Conservation (phyloP, 352 stramenopile genomes). For the Phytophthora tentaculata region DNA sequence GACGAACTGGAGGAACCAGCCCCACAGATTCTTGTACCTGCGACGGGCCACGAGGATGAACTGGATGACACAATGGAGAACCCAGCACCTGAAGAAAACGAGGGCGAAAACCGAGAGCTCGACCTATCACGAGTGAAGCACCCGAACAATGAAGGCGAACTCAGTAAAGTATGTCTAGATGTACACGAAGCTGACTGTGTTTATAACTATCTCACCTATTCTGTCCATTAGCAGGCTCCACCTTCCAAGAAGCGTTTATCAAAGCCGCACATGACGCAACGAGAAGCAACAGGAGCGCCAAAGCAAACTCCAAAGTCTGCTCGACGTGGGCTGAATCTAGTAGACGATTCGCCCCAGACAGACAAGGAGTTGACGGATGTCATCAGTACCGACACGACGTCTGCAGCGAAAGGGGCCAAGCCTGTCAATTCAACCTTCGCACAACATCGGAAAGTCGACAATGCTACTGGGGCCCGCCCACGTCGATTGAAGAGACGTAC, state of each 20-base stretch:
- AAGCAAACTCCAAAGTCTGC: constrained; percentile 29
- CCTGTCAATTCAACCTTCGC: neutral
- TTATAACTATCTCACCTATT: constrained; percentile 8
- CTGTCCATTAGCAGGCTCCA: constrained; percentile 12
- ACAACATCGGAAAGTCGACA: neutral
- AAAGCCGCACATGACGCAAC: constrained; percentile 23
- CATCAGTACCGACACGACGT: constrained; percentile 1
- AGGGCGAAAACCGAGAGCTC: constrained; percentile 3
- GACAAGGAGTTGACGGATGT: constrained; percentile 27
- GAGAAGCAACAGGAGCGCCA: constrained; percentile 13
- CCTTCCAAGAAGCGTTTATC: constrained; percentile 3
- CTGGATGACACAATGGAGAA: constrained; percentile 2
- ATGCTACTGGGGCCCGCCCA: constrained; percentile 5
- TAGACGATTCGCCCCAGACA: constrained; percentile 23
- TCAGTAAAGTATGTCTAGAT: constrained; percentile 21
- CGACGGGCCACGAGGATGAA: constrained; percentile 2
- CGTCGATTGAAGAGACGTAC: constrained; percentile 37
- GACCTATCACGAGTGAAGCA: constrained; percentile 3
- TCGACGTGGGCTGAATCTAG: constrained; percentile 30
- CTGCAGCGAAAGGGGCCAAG: constrained; percentile 2
- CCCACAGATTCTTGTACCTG: constrained; percentile 1
- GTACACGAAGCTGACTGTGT: neutral
- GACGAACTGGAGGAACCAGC: constrained; percentile 1
- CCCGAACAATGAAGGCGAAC: constrained; percentile 1
- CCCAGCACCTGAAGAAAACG: neutral